Base-by-base conservation (phyloP, 2,329 filamentous ascomycete genomes). In the Truncatella angustata region DNA sequence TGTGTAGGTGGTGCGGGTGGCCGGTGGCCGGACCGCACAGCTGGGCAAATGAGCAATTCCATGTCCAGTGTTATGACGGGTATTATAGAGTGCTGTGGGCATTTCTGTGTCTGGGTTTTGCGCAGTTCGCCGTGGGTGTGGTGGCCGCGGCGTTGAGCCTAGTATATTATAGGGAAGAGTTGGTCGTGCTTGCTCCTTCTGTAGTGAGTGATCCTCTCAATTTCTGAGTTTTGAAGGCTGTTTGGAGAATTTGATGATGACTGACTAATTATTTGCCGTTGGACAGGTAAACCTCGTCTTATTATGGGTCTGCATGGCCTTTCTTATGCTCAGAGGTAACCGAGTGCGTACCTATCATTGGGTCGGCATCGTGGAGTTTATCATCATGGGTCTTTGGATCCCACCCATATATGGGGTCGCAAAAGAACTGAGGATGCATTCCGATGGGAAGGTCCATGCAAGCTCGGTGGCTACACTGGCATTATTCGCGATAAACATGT, bases 1-100 rank as follows among this genome's bases (percentile, higher is more conserved):
- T 73, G 10, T 78, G 75, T 40, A 68, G 74, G 5, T 77, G 73
- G 66, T 77, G 75, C 58, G 73, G 74, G 0, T 68, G 62, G 53
- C 74, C 73, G 6, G 63, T 75, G 28, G 56, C 60, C 4, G 53
- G 54, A 4, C 60, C 60, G 23, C 54, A 60, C 10, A 66, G 66
- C 7, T 66, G 60, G 56, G 65, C 66, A 5, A 64, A 69, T 48
- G 62, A 67, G 28, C 68, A 76, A 59, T 76, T 75, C 52, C 74
- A 77, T 55, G 55, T 58, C 10, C 3, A 3, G 5, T 77, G 74
- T 56, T 73, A 71, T 48, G 60, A 62, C 40, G 56, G 61, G n/a
- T 76, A 74, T 50, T 68, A 69, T 48, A 54, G 61, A 24, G 63
- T 67, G 11, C 57, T 75, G 10, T 61, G 73, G 26, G 57, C 62